Percentiles rank a stretch among this genome's conserved stretches.
Conservation (phyloP, 2,329 filamentous ascomycete species). For the Chaetomiaceae sp. region DNA sequence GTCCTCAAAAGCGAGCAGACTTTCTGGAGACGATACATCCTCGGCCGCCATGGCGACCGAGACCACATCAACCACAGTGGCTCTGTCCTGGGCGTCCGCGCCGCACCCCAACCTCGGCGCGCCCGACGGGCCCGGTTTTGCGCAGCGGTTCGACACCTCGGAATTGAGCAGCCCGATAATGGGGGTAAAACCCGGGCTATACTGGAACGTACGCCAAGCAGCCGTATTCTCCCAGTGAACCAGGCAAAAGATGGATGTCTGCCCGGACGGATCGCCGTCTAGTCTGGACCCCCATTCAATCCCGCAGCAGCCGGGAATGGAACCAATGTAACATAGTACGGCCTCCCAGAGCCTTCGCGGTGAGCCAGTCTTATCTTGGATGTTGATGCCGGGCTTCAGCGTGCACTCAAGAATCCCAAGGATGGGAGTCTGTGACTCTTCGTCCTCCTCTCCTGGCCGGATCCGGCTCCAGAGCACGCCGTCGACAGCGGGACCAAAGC, state of each 20-base stretch:
- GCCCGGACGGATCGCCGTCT: neutral
- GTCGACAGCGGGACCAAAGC: constrained; percentile 7
- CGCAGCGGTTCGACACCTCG: constrained; percentile 7
- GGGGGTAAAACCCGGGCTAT: constrained; percentile 3
- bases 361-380: neutral
- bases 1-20: neutral
- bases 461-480: constrained; percentile 6
- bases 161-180: constrained; percentile 4
- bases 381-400: constrained; percentile 5
- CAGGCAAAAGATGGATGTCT: neutral
- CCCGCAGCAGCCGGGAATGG: constrained; percentile 4
- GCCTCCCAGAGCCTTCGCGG: constrained; percentile 4
- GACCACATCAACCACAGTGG: constrained; percentile 3
- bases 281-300: constrained; percentile 3
- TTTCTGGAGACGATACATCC: neutral
- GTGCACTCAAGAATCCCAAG: constrained; percentile 6
- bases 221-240: constrained; percentile 9
- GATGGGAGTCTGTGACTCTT: neutral
- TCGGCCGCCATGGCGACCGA: constrained; percentile 1
- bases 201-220: constrained; percentile 8
- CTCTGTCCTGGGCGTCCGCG: neutral
- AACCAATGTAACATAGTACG: constrained; percentile 4
- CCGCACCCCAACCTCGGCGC: neutral
- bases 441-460: neutral
- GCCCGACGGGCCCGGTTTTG: neutral